Evolutionary conservation across 1,139 yeast species (phyloP).

Genomic region (Suhomyces anneliseae): DNA sequence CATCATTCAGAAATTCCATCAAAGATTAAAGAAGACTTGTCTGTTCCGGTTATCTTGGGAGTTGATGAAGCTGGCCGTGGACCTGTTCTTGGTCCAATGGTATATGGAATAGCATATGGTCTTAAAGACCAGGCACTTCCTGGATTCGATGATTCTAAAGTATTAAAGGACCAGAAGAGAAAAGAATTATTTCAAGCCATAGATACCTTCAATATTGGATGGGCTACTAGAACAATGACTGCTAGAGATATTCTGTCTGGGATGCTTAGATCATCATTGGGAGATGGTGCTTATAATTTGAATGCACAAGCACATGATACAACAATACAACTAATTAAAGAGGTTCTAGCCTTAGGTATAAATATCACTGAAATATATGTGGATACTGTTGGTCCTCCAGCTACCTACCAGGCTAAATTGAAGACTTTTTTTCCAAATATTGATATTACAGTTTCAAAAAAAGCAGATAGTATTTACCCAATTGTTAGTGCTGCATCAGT

Average conservation of each 20-base stretch:
- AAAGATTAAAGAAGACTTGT: slow-evolving; percentile 16
- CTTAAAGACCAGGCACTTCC: slow-evolving; percentile 52
- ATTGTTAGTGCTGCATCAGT: slow-evolving; percentile 96
- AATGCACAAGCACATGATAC: slow-evolving; percentile 97
- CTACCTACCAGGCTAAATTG: slow-evolving; percentile 74
- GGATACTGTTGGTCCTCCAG: slow-evolving; percentile 97
- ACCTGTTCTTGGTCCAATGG: slow-evolving; percentile 97
- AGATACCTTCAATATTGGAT: slow-evolving; percentile 69
- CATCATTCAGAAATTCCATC: slow-evolving; percentile 36
- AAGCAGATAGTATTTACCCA: slow-evolving; percentile 93
- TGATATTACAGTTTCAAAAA: slow-evolving; percentile 83
- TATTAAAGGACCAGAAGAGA: slow-evolving; percentile 72
- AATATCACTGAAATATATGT: slow-evolving; percentile 72
- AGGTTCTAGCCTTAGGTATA: slow-evolving; percentile 59
- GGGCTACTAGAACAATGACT: slow-evolving; percentile 83
- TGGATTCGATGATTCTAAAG: slow-evolving; percentile 93
- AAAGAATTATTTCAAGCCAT: slow-evolving; percentile 59
- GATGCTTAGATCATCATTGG: slow-evolving; percentile 65
- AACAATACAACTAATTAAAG: slow-evolving; percentile 73
- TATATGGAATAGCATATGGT: slow-evolving; percentile 85
- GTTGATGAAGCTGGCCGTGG: slow-evolving; percentile 99
- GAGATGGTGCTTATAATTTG: slow-evolving; percentile 66
- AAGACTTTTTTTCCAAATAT: slow-evolving; percentile 66
- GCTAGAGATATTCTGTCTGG: slow-evolving; percentile 87
- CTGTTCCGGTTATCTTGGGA: slow-evolving; percentile 58